Conservation (phyloP, 176 grass and related monocot genomes). For the Bromus sterilis region DNA sequence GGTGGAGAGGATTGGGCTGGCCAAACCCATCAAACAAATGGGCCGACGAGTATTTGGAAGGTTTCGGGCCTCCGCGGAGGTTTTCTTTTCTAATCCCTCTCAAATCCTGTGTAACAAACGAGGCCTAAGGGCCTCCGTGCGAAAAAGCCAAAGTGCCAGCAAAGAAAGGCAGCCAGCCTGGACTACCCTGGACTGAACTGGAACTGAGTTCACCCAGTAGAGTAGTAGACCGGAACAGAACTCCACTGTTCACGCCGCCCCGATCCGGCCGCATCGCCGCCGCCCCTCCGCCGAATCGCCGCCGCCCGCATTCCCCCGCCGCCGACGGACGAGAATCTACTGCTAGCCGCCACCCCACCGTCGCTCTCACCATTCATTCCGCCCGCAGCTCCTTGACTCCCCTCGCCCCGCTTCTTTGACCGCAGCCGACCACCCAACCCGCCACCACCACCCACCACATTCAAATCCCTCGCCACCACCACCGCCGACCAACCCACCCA, state of each 20-base stretch:
- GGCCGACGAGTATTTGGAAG: too few relatives aligned
- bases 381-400: not conserved
- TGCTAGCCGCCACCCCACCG: not conserved
- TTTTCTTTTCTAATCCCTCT: too few relatives aligned
- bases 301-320: not conserved
- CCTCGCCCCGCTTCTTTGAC: not conserved
- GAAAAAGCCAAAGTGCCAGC: not conserved
- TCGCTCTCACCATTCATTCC: not conserved
- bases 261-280: not conserved
- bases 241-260: not conserved
- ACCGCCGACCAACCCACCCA: not conserved
- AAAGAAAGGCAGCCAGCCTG: too few relatives aligned
- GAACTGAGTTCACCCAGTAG: not conserved
- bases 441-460: not conserved
- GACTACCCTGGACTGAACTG: not conserved
- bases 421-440: not conserved
- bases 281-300: not conserved
- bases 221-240: not conserved
- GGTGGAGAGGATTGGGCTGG: too few relatives aligned
- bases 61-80: too few relatives aligned
- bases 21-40: too few relatives aligned
- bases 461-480: constrained; percentile 37
- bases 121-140: too few relatives aligned
- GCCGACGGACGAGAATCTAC: not conserved
- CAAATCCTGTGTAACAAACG: too few relatives aligned